These are phyloP conservation scores for Artemisia argyi DNA, from an alignment of 129 eudicot species.

Conservation along the genomic window DNA sequence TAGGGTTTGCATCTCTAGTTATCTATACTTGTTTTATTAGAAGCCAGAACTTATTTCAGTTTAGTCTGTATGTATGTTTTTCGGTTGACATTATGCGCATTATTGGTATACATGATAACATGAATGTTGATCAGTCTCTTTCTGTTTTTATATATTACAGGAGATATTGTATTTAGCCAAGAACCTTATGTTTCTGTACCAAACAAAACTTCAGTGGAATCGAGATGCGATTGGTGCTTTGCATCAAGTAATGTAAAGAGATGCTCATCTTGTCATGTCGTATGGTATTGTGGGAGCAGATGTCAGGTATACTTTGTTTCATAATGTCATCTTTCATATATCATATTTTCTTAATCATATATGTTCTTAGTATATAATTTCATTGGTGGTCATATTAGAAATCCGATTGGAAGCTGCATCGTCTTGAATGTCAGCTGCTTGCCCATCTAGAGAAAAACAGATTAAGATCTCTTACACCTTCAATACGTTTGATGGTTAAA, in stretches of 20 bases:
- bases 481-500: constrained; percentile 83
- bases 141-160: constrained; percentile 26
- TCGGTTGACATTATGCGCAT: not conserved
- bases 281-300: constrained; percentile 77
- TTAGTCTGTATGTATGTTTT: constrained; percentile 13
- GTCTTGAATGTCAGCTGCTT: constrained; percentile 74
- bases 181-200: constrained; percentile 91
- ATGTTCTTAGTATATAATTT: constrained; percentile 8
- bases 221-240: constrained; percentile 83
- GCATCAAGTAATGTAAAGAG: constrained; percentile 58
- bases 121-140: constrained; percentile 13
- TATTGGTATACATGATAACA: not conserved
- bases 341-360: not conserved
- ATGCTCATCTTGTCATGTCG: constrained; percentile 88
- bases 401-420: constrained; percentile 89
- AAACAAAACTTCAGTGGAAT: constrained; percentile 46
- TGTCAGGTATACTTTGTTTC: constrained; percentile 67
- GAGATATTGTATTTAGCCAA: constrained; percentile 69
- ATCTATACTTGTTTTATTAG: constrained; percentile 2
- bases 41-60: not conserved
- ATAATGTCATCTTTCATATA: not conserved
- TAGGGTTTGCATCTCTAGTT: not conserved
- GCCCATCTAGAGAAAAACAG: constrained; percentile 63
- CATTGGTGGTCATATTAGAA: constrained; percentile 45
- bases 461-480: constrained; percentile 71